phyloP scores from a whole-genome alignment of 1,139 yeast genomes.

The Meyerozyma guilliermondii region DNA sequence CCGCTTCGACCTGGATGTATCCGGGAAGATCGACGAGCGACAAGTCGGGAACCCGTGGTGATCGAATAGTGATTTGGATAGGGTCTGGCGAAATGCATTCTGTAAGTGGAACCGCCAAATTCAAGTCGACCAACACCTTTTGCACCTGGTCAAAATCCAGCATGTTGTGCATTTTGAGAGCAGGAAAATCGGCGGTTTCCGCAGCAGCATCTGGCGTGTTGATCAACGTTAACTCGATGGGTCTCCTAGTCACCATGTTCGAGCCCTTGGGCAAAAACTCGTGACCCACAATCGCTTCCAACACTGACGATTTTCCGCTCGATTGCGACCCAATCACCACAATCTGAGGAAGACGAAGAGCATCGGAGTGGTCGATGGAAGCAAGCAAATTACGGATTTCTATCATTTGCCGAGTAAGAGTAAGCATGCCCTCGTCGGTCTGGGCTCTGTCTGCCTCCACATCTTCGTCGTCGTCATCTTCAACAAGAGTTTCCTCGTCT shows the following conservation, averaged over 20 bases:
- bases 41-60: slow-evolving; percentile 90
- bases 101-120: slow-evolving; percentile 82
- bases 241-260: slow-evolving; percentile 94
- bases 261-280: slow-evolving; percentile 92
- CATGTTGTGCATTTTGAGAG: slow-evolving; percentile 71
- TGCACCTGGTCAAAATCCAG: slow-evolving; percentile 89
- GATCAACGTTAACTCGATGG: slow-evolving; percentile 86
- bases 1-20: slow-evolving; percentile 93
- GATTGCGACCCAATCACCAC: slow-evolving; percentile 98
- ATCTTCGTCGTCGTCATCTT: slow-evolving; percentile 31
- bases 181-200: slow-evolving; percentile 92
- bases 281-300: slow-evolving; percentile 91
- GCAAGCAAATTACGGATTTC: slow-evolving; percentile 81
- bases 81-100: slow-evolving; percentile 91
- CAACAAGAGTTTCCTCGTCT: slow-evolving; percentile 27
- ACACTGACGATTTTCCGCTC: slow-evolving; percentile 91
- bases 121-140: slow-evolving; percentile 75
- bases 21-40: slow-evolving; percentile 96
- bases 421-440: slow-evolving; percentile 74
- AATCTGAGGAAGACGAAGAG: slow-evolving; percentile 83
- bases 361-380: slow-evolving; percentile 71
- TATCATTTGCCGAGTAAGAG: slow-evolving; percentile 90
- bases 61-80: slow-evolving; percentile 81
- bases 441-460: slow-evolving; percentile 44
- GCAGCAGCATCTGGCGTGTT: slow-evolving; percentile 81